Evolutionary conservation across 768 basidiomycete genomes (phyloP), one percentile per base, ranked within the genome.

Genomic region (Boletus tomentosulus): DNA sequence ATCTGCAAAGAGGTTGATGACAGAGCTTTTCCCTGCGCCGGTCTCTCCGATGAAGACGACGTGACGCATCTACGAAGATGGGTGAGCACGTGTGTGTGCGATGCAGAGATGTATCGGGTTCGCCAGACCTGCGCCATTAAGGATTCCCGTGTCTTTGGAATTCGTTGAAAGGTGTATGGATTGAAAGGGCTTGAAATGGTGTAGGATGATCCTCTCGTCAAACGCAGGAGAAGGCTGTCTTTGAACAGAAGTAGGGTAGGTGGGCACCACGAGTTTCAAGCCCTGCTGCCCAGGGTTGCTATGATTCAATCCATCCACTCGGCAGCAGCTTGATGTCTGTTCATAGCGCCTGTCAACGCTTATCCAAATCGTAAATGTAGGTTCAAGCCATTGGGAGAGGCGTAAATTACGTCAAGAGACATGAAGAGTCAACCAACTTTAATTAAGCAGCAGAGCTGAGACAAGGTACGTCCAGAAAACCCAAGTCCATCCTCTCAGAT

Each of bases 1-100:
- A 22, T 55, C 64, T 6, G 57, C 57, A 39, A 77, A 57, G 64
- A 79, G 70, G 48, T 77, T 78, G 55, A 78, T 64, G 22, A 77
- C 58, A 0, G 73, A 75, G 56, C 74, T 76, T 59, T 78, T 78
- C 10, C 73, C 67, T 1, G 59, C 55, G 39, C 67, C 69, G 1
- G 57, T 63, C 45, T 69, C 69, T 30, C 69, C 72, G 46, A 78
- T 74, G 51, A 65, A 75, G 35, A 68, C 66, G 46, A 58, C 70
- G 6, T 77, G 73, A 49, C 64, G 63, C 12, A 22, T 41, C 62
- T 62, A 43, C 28, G 48, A 44, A 39, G 42, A 25, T 13, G 15
- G 19, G 38, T 60, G 3, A 62, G 57, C 35, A 16, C 25, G 39
- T 16, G 37, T 30, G 49, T 8, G 49, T 8, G 34, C 5, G 3